phyloP scores from a whole-genome alignment of 345 rosid genomes.

The Durio zibethinus region DNA sequence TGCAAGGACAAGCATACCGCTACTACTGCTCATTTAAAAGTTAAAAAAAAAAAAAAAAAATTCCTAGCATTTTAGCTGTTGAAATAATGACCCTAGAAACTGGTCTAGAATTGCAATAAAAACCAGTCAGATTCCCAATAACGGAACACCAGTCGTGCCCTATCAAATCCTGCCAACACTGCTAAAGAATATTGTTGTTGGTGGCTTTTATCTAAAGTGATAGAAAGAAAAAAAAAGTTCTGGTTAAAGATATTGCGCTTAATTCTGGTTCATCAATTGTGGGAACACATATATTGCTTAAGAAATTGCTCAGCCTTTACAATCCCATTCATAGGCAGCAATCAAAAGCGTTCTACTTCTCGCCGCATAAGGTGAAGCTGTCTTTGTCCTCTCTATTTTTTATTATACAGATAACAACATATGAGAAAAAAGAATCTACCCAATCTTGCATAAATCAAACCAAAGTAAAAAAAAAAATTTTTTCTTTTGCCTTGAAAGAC shows the following conservation, averaged over 20 bases:
- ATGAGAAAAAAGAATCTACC: too few species aligned
- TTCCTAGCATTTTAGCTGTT: conserved; percentile 18
- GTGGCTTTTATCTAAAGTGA: too few species aligned
- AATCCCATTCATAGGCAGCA: conserved; percentile 2
- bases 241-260: background rate
- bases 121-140: conserved; percentile 16
- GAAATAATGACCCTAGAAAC: conserved; percentile 23
- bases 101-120: background rate
- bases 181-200: background rate
- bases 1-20: background rate
- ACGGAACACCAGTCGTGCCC: conserved; percentile 12
- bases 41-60: background rate
- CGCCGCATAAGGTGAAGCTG: too few species aligned
- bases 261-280: conserved; percentile 34
- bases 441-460: too few species aligned
- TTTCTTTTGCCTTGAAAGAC: background rate
- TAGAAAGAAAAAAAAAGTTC: background rate
- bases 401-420: too few species aligned
- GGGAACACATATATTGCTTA: conserved; percentile 15
- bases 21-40: background rate
- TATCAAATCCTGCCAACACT: background rate
- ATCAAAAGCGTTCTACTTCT: conserved; percentile 3
- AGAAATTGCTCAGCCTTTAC: background rate
- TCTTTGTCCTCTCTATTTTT: too few species aligned
- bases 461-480: too few species aligned